Evolutionary conservation across 352 stramenopile genomes (phyloP).

Genomic region (Phytopythium mirpurense): DNA sequence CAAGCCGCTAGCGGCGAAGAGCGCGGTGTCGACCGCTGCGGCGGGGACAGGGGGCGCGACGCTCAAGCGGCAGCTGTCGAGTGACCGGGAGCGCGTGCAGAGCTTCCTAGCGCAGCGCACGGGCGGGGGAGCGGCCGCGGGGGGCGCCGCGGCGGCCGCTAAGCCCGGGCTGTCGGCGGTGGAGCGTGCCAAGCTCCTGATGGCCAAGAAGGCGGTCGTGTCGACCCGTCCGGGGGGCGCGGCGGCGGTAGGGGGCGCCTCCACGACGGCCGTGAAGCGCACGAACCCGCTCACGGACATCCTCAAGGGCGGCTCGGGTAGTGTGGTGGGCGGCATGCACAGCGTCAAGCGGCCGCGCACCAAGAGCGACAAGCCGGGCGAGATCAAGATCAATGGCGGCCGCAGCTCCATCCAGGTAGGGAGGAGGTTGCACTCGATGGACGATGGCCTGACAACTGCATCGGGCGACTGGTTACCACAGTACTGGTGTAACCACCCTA

Average conservation of each 20-base stretch:
- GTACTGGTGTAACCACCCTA: too few relatives aligned
- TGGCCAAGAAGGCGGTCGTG: constrained; percentile 57
- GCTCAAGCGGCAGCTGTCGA: constrained; percentile 43
- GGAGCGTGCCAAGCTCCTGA: constrained; percentile 69
- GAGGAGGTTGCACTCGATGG: too few relatives aligned
- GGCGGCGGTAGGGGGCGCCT: constrained; percentile 4
- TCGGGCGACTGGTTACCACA: too few relatives aligned
- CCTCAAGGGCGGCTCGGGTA: constrained; percentile 58
- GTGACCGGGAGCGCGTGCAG: constrained; percentile 54
- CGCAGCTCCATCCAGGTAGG: constrained; percentile 58
- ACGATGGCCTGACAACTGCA: too few relatives aligned
- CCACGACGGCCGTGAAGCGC: constrained; percentile 46
- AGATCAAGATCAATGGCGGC: constrained; percentile 73
- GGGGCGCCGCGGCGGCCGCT: background rate
- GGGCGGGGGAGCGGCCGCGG: background rate
- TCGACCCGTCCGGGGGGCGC: constrained; percentile 15
- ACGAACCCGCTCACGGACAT: constrained; percentile 77
- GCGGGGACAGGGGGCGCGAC: constrained; percentile 17
- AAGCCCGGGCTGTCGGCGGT: constrained; percentile 52
- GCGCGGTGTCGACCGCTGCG: background rate
- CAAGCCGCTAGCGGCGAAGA: background rate
- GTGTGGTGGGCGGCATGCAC: constrained; percentile 52
- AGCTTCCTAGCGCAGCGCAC: constrained; percentile 57
- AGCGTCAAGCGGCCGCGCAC: constrained; percentile 57
- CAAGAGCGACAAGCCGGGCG: constrained; percentile 69